Evolutionary conservation across 1,139 yeast genomes (phyloP), one percentile per base, ranked within the genome.

Genomic region (Suhomyces kunorum): DNA sequence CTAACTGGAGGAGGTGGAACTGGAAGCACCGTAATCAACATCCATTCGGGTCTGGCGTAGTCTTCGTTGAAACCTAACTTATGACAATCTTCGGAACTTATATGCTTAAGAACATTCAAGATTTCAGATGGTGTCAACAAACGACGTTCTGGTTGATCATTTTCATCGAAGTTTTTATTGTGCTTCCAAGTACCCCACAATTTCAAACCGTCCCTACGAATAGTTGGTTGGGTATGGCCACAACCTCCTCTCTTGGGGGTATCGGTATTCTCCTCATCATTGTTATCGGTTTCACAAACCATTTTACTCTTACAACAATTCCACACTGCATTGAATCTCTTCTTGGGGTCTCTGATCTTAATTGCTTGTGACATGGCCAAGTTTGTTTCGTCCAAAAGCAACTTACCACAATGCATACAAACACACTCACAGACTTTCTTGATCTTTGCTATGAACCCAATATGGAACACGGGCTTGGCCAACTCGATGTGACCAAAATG

Each of bases 1-100:
- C 99, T 85, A 25, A 94, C 98, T 25, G 98, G 98, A 43, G 98
- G 98, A 39, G 99, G 99, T 32, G 99, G 99, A n/a, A 94, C 98
- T 1, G 98, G 98, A 55, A 94, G 74, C 13, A 92, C 98, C 3
- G 98, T 90, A 50, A 94, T 80, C 49, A 94, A 77, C 84, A 94
- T 82, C 99, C 98, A 94, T 65, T 94, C 99, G 1, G 99, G 99
- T 59, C 98, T 82, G 2, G 98, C 95, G 58, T 88, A 92, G 59
- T 92, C 98, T 60, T 88, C 95, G 59, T 87, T 88, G 64, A 92
- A 84, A 6, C 99, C 99, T 47, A 94, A 65, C 51, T 79, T 80
- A 40, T 66, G 73, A 49, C 95, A 83, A 61, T 94, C 99, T 56
- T 84, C 87, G 8, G 87, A 72, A 34, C 87, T 81, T 36, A 94